phyloP scores from a whole-genome alignment of 164 flowering plant species.

The Umbilicus rupestris region DNA sequence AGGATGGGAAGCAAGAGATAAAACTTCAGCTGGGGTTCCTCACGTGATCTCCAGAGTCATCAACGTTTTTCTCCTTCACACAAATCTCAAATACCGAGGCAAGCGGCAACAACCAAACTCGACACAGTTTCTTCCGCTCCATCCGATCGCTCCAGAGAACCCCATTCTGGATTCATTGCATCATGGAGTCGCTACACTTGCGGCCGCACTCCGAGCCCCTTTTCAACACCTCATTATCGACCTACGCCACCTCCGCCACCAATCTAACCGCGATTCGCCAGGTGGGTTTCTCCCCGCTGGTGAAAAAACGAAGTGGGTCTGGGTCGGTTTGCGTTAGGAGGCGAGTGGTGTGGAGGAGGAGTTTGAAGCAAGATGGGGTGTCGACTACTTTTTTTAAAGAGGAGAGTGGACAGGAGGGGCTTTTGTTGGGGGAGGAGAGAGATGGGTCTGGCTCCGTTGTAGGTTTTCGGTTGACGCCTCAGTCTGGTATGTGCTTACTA shows the following conservation, averaged over 20 bases:
- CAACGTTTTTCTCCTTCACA: too few relatives aligned
- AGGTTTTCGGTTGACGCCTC: slow-evolving; percentile 34
- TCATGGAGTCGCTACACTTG: not conserved
- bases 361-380: slow-evolving; percentile 14
- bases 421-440: slow-evolving; percentile 26
- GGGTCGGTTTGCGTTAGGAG: slow-evolving; percentile 2
- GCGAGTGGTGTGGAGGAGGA: not conserved
- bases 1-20: too few relatives aligned
- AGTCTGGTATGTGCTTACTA: slow-evolving; percentile 22
- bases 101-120: not conserved
- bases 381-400: slow-evolving; percentile 17
- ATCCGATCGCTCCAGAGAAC: not conserved
- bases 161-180: not conserved
- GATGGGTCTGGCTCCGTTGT: slow-evolving; percentile 40
- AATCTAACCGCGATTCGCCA: not conserved
- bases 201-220: not conserved
- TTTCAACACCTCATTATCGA: not conserved
- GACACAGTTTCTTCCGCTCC: not conserved
- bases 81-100: not conserved
- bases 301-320: not conserved
- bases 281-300: not conserved
- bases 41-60: too few relatives aligned
- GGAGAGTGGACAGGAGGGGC: slow-evolving; percentile 19
- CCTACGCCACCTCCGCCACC: too few relatives aligned
- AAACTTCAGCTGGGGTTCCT: too few relatives aligned